Evolutionary conservation across 1,139 yeast genomes (phyloP), one percentile per base, ranked within the genome.

Genomic region (Taphrina deformans): DNA sequence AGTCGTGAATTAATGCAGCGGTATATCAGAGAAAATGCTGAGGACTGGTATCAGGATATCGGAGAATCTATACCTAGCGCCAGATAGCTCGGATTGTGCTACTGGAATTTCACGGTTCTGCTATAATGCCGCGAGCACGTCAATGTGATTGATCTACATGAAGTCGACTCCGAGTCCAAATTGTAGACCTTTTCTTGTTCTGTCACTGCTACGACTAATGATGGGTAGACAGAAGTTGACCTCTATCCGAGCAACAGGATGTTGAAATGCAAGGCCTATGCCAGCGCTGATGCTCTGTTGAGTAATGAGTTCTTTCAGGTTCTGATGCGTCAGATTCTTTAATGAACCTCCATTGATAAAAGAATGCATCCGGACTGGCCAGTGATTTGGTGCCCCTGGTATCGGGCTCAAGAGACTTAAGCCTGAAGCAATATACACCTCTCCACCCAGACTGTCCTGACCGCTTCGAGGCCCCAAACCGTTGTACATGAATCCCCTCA

Each of bases 101-200:
- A n/a, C n/a, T n/a, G n/a, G n/a, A n/a, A n/a, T n/a, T n/a, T n/a
- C n/a, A n/a, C n/a, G n/a, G n/a, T n/a, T n/a, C n/a, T n/a, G n/a
- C n/a, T n/a, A n/a, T n/a, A n/a, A n/a, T n/a, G n/a, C n/a, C n/a
- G n/a, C n/a, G n/a, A n/a, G n/a, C n/a, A n/a, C n/a, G n/a, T 52
- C 41, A 3, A 2, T 10, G 24, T 14, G 44, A 12, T 6, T 23
- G 16, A 14, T 1, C 24, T 44, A 61, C 46, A 61, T 26, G 26
- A 79, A 75, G 90, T 91, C 23, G 93, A 86, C 56, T 90, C 98
- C 98, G 62, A 93, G 85, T 21, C 99, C 99, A 75, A 91, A 92
- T 74, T 93, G 98, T 44, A 93, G 75, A 0, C 99, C 99, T 74
- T 89, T 91, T 71, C 97, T 80, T 4, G 83, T 74, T 31, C 82